A percentile compares a stretch with the other conserved stretches of the same genome.
These are phyloP conservation scores for Candida coleopterorum DNA, from an alignment of 805 yeast genomes.

Conservation along the genomic window DNA sequence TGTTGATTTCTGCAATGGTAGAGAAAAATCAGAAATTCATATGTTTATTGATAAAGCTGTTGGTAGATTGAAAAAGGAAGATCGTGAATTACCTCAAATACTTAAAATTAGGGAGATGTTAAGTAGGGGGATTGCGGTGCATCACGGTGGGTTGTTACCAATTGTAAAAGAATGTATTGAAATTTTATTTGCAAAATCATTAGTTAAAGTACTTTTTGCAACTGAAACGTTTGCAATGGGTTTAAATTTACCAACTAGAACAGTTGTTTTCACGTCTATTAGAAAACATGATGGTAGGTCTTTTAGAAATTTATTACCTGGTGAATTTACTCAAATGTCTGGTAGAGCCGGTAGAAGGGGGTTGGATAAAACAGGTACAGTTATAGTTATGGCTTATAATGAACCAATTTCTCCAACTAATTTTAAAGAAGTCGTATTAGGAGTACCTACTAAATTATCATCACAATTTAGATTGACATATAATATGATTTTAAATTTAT, in stretches of 20 bases:
- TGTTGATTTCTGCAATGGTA: constrained; percentile 75
- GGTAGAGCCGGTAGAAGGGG: constrained; percentile 99
- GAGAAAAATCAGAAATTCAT: constrained; percentile 85
- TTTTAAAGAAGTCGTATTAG: constrained; percentile 78
- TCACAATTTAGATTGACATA: constrained; percentile 94
- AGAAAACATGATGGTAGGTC: constrained; percentile 88
- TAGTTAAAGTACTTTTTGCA: constrained; percentile 89
- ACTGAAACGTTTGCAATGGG: constrained; percentile 99
- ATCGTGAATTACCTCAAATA: constrained; percentile 90
- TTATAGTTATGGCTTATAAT: constrained; percentile 81
- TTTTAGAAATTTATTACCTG: constrained; percentile 80
- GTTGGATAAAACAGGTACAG: constrained; percentile 88
- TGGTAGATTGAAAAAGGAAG: constrained; percentile 82
- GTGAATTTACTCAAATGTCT: constrained; percentile 98
- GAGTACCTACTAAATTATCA: constrained; percentile 82
- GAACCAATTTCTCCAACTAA: constrained; percentile 53
- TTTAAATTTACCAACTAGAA: constrained; percentile 90
- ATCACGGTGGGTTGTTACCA: constrained; percentile 91
- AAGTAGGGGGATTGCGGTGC: constrained; percentile 90
- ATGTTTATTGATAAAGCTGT: constrained; percentile 91
- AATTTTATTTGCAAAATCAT: constrained; percentile 78
- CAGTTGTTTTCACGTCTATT: constrained; percentile 83
- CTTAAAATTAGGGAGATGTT: constrained; percentile 74
- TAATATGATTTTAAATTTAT: constrained; percentile 86
- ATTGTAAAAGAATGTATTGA: constrained; percentile 92